Evolutionary conservation across 169 alveolate genomes (phyloP).

Genomic region (Cryptosporidium felis): DNA sequence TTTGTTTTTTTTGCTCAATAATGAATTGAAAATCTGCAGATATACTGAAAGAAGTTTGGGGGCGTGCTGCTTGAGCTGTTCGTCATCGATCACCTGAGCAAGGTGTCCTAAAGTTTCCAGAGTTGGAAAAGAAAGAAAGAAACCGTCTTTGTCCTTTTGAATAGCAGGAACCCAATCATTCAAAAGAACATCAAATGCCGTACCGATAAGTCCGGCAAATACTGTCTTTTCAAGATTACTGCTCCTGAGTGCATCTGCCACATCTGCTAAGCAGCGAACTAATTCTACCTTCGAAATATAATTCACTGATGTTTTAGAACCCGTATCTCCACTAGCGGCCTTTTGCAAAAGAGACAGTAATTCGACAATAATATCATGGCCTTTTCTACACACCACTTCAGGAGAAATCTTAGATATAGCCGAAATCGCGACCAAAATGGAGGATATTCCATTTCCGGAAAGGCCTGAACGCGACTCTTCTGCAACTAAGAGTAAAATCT

Average conservation of each 20-base stretch:
- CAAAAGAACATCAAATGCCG: constrained; percentile 64
- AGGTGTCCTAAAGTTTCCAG: constrained; percentile 67
- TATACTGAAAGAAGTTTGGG: constrained; percentile 62
- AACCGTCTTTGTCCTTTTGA: constrained; percentile 59
- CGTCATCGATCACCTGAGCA: constrained; percentile 66
- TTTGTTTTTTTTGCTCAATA: constrained; percentile 54
- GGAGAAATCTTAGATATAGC: constrained; percentile 66
- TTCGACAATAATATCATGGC: constrained; percentile 67
- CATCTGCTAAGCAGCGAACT: constrained; percentile 69
- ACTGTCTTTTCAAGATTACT: constrained; percentile 11
- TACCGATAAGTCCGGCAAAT: constrained; percentile 68
- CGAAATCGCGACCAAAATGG: constrained; percentile 44
- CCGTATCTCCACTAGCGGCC: constrained; percentile 44
- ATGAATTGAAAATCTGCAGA: constrained; percentile 58
- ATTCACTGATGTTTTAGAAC: background rate
- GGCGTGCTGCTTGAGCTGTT: constrained; percentile 63
- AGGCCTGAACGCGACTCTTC: constrained; percentile 17
- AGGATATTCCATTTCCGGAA: constrained; percentile 36
- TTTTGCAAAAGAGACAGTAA: constrained; percentile 54
- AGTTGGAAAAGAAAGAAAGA: constrained; percentile 60
- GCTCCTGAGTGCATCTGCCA: constrained; percentile 63
- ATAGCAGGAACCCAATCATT: constrained; percentile 70
- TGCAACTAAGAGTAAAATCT: constrained; percentile 14
- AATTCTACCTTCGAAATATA: constrained; percentile 43
- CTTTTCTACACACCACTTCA: constrained; percentile 22